Evolutionary conservation across 176 grass and related monocot species (phyloP).

Genomic region (Hordeum vulgare): DNA sequence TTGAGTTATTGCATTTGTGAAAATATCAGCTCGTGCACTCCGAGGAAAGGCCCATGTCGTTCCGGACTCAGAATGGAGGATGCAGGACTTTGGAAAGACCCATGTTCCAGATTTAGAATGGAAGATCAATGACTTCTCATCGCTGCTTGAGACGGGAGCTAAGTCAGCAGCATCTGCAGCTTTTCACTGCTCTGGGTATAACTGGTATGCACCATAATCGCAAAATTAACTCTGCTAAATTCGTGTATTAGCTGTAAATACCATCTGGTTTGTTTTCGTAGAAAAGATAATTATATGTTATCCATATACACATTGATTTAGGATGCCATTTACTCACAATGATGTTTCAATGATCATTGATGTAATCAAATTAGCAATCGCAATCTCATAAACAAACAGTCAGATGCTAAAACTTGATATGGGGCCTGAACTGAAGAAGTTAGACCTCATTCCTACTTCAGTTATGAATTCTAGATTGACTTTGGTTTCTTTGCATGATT

Average conservation of each 20-base stretch:
- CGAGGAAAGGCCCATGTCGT: background rate
- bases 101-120: slow-evolving; percentile 20
- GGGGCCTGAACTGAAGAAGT: background rate
- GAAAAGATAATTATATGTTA: background rate
- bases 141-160: slow-evolving; percentile 9
- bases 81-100: slow-evolving; percentile 20
- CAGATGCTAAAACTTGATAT: background rate
- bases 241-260: background rate
- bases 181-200: slow-evolving; percentile 8
- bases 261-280: background rate
- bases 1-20: background rate
- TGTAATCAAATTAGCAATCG: background rate
- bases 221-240: background rate
- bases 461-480: background rate
- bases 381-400: background rate
- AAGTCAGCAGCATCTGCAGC: background rate
- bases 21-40: background rate
- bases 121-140: slow-evolving; percentile 27
- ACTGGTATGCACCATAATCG: background rate
- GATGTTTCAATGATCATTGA: background rate
- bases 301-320: background rate
- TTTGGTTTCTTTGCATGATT: background rate
- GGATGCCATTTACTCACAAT: background rate
- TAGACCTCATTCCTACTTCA: background rate
- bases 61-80: slow-evolving; percentile 23